Percentiles rank a stretch among this genome's conserved stretches.
These are phyloP conservation scores for Coemansia sp. DNA, from an alignment of 371 early-diverging fungal species.

Conservation along the genomic window DNA sequence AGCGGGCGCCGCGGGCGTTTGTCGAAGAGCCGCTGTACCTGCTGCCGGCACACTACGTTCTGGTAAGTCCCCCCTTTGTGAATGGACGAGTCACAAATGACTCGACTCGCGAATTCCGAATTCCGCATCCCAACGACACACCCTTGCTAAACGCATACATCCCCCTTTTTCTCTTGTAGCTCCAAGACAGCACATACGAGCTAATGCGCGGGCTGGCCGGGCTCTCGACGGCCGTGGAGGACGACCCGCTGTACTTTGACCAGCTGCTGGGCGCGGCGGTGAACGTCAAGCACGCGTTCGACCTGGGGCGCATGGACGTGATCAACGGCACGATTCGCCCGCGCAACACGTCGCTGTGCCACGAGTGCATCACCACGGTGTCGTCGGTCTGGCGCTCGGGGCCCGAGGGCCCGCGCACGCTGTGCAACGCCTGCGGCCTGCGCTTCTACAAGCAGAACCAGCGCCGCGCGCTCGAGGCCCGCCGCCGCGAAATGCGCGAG, in stretches of 20 bases:
- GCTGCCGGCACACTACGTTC: constrained; percentile 35
- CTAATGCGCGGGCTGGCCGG: constrained; percentile 41
- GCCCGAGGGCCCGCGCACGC: constrained; percentile 72
- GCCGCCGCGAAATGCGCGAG: constrained; percentile 38
- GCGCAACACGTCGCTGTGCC: constrained; percentile 50
- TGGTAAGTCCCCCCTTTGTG: constrained; percentile 26
- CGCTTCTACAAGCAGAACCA: constrained; percentile 53
- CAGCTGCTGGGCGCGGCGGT: constrained; percentile 50
- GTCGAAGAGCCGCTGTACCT: constrained; percentile 48
- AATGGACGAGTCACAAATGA: too few species aligned
- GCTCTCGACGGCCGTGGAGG: constrained; percentile 36
- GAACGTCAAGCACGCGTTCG: constrained; percentile 49
- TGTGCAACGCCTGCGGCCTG: constrained; percentile 88
- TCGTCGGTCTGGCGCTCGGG: constrained; percentile 87
- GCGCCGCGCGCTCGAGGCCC: constrained; percentile 44
- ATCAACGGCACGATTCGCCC: constrained; percentile 46
- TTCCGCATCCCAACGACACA: too few species aligned
- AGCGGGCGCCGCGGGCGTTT: constrained; percentile 40
- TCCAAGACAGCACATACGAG: constrained; percentile 47
- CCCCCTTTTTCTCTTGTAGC: constrained; percentile 12
- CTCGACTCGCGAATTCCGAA: too few species aligned
- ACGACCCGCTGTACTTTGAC: constrained; percentile 49
- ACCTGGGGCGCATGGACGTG: constrained; percentile 47
- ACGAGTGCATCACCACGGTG: constrained; percentile 67
- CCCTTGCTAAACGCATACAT: too few species aligned